Percentiles rank a stretch among this genome's conserved stretches.
These are phyloP conservation scores for Solanum boliviense DNA, from an alignment of 257 asterid genomes.

Conservation along the genomic window DNA sequence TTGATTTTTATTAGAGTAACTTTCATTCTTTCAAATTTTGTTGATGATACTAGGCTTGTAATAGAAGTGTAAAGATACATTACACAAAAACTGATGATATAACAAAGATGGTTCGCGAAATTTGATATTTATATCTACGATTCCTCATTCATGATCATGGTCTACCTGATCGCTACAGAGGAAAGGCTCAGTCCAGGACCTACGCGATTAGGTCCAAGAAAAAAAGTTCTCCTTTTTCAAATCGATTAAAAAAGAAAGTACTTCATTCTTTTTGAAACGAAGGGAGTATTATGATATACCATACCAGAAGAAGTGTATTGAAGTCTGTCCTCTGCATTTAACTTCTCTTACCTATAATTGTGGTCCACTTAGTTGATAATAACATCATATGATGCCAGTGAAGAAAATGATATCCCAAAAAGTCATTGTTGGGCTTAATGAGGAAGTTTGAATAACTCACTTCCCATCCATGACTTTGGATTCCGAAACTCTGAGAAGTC, in stretches of 20 bases:
- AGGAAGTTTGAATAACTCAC: neutral
- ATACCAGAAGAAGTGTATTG: neutral
- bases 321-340: neutral
- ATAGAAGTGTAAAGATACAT: neutral
- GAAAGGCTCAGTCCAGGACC: neutral
- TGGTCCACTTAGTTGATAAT: neutral
- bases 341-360: neutral
- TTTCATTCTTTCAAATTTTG: neutral
- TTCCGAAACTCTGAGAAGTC: too few relatives aligned
- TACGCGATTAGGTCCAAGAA: neutral
- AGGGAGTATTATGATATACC: neutral
- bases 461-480: neutral
- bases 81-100: neutral
- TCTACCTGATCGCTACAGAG: neutral
- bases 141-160: neutral
- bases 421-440: neutral
- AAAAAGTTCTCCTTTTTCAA: too few relatives aligned
- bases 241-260: too few relatives aligned
- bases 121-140: neutral
- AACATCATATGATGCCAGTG: neutral
- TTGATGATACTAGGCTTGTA: neutral
- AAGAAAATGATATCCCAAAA: neutral
- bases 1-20: neutral
- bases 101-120: neutral
- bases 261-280: neutral